Base-by-base conservation (phyloP, 306 rosid genomes). In the Rubus parviflorus region DNA sequence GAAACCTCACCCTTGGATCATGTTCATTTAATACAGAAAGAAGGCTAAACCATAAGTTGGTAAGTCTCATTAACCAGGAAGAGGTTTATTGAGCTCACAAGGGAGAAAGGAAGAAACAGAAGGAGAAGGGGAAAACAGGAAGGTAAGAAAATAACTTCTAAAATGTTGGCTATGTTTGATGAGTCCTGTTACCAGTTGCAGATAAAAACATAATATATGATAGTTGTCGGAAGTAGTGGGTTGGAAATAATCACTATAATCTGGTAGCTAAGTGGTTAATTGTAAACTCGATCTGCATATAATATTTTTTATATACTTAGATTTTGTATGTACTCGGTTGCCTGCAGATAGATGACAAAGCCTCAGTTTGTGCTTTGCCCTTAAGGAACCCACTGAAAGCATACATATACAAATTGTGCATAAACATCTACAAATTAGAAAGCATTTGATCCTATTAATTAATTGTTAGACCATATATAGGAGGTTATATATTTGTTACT, bases 201-300 rank as follows among this genome's bases (percentile, higher is more conserved):
- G 4, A 69, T 69, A 58, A 48, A 76, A 13, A 16, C 75, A 69
- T 13, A 11, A 23, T 13, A 30, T 43, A 56, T 53, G 53, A 56
- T 53, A 22, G 42, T 49, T 13, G 9, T 3, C 22, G 5, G 15
- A 7, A 45, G 77, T 47, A 73, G 67, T 73, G 56, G 68, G 77
- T 73, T 22, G 8, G 77, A 53, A 73, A 56, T 73, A 5, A 73
- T 73, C 77, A 56, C 77, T 73, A 56, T 11, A 73, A 73, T 73
- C 37, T 41, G 40, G 62, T 41, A 20, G 76, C 76, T 40, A 73
- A 43, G 38, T 54, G 51, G 66, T 53, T 64, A 17, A 14, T 42
- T 35, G 45, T 37, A 37, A 8, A 63, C 22, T 62, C 2, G 2
- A 30, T 30, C 43, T 63, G 46, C 69, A 37, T 6, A 17, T 8